A percentile compares a stretch with the other conserved stretches of the same genome.
phyloP scores from a whole-genome alignment of 768 basidiomycete species.

The Cantharellus cinnabarinus region DNA sequence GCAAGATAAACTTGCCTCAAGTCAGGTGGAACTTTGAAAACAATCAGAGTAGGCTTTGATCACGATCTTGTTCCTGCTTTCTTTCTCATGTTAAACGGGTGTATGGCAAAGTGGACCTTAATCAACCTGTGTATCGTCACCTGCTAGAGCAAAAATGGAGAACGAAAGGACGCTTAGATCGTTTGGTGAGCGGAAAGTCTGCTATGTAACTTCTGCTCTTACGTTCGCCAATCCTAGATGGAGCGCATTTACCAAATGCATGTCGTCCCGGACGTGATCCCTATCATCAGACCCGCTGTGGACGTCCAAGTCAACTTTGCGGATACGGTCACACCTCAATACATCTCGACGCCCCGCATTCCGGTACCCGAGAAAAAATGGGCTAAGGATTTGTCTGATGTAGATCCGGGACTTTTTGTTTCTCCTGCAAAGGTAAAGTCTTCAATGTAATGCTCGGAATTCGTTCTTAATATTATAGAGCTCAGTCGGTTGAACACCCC shows the following conservation, averaged over 20 bases:
- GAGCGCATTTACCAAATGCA: slow-evolving; percentile 82
- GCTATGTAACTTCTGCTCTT: not conserved
- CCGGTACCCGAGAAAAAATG: slow-evolving; percentile 12
- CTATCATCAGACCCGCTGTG: slow-evolving; percentile 45
- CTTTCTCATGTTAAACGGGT: not conserved
- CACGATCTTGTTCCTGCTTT: not conserved
- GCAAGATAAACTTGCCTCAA: slow-evolving; percentile 65
- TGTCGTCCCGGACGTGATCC: slow-evolving; percentile 72
- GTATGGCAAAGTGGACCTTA: slow-evolving; percentile 13
- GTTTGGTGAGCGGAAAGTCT: slow-evolving; percentile 37
- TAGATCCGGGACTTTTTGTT: slow-evolving; percentile 55
- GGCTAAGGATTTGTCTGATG: slow-evolving; percentile 14
- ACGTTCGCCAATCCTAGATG: slow-evolving; percentile 35
- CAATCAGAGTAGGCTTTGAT: slow-evolving; percentile 38
- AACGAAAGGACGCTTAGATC: slow-evolving; percentile 61
- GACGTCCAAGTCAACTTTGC: slow-evolving; percentile 49
- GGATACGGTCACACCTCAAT: slow-evolving; percentile 17
- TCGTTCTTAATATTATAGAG: not conserved
- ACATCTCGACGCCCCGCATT: slow-evolving; percentile 9
- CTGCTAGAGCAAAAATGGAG: slow-evolving; percentile 72
- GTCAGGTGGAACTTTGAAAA: slow-evolving; percentile 60
- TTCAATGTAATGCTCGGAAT: not conserved
- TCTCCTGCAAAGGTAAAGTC: slow-evolving; percentile 40
- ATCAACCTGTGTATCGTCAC: slow-evolving; percentile 51
- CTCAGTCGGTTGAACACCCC: slow-evolving; percentile 30